Evolutionary conservation across 2,329 filamentous ascomycete species (phyloP), one percentile per base, ranked within the genome.

Genomic region (Microthyrium microscopicum): DNA sequence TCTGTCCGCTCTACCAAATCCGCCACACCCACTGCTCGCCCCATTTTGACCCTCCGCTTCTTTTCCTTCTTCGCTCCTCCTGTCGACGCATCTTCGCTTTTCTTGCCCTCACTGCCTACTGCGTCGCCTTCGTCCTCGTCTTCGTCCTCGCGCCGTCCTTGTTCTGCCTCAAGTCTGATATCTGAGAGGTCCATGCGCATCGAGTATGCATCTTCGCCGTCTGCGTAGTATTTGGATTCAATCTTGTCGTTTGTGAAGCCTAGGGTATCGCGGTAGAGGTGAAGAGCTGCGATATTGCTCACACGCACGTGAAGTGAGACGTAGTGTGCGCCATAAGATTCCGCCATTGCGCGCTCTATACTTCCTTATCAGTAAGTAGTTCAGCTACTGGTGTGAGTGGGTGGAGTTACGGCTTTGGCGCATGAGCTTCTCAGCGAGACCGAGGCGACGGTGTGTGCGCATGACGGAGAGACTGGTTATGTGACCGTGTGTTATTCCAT

Each of bases 361-460:
- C 13, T 25, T 25, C 22, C 9, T 25, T 25, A 9, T 25, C 22
- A 13, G 13, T 9, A 25, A 9, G 9, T 9, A 13, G 13, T 25
- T 25, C 9, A 25, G 22, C 13, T 25, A 25, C 13, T 12, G 22
- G 9, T 9, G 9, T 9, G 20, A 24, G 29, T 11, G 5, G 13
- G 19, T 15, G 18, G 19, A 72, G 80, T 34, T 67, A 91, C 83
- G 87, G 47, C 78, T 84, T 64, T 95, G 89, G 33, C 85, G 67
- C 89, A 98, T 98, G 45, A 98, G 62, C 64, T 93, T 91, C 68
- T 98, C 89, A 5, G 89, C 89, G 44, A 98, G 80, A 0, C 89
- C 89, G 39, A 98, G 57, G 35, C 87, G 62, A 38, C 89, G 65
- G 58, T 98, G 89, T 44, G 89, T 98, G 43, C 89, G 68, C 89